Base-by-base conservation (phyloP, 2,329 filamentous ascomycete genomes). In the Cercospora sojina region DNA sequence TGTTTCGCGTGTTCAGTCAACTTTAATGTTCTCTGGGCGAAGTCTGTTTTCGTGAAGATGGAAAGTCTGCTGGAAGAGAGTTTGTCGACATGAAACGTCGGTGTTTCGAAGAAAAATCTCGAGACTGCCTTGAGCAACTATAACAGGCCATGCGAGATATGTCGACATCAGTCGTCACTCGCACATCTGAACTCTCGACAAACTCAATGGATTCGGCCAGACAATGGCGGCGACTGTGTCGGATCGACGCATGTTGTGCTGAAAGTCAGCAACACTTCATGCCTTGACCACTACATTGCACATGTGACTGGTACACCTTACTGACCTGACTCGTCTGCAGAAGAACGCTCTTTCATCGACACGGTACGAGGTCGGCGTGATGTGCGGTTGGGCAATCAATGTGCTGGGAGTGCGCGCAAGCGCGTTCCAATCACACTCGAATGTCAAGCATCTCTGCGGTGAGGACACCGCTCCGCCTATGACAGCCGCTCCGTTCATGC, bases 61-160 rank as follows among this genome's bases (percentile, higher is more conserved):
- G n/a, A 61, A 61, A 61, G 59, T 51, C 38, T 61, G 59, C 49
- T 49, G 13, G 29, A 51, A 25, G 27, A 56, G 49, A 62, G 47
- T 55, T 62, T 38, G 31, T 35, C 18, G 29, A 62, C 49, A 29
- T 32, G 47, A 62, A 56, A 62, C 60, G 60, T 38, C 43, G 23
- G 43, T 49, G 43, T 49, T 49, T 49, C 43, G 20, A 25, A 23
- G 8, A 49, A 25, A 23, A 13, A 23, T 62, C 7, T 32, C 29
- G 18, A 27, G 27, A 53, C 59, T 25, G 31, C 29, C 59, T 61
- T 32, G 18, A 31, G 23, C 18, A 23, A 31, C 49, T 61, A 27
- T 49, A 6, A 13, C 43, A 49, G 43, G 43, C 43, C 35, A n/a
- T n/a, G 35, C 35, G 35, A 38, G 35, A 38, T 38, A 38, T 38